Evolutionary conservation across 495 filamentous ascomycete genomes (phyloP), one percentile per base, ranked within the genome.

Genomic region (Bryoglossum gracile): DNA sequence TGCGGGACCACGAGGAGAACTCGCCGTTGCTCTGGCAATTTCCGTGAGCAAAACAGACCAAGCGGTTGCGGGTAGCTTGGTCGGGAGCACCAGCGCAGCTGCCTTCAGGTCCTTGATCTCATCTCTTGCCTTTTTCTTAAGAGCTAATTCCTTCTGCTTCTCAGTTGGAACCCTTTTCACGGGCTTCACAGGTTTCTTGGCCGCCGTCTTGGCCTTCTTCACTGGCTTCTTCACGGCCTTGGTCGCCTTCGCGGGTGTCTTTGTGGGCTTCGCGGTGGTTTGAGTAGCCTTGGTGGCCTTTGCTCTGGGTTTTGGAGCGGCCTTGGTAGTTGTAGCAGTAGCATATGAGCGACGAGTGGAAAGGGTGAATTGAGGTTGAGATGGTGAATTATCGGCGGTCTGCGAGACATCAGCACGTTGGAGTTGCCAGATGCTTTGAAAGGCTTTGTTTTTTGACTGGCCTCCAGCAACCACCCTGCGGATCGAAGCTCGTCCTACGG

Each of bases 401-500:
- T 48, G 41, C 14, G 28, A 19, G 23, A 6, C 11, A 10, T 36
- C 24, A 24, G 26, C 40, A 38, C 42, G 34, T 35, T 48, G 43
- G 13, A 56, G 39, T 13, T 35, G 45, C 52, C 38, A 53, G 16
- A 48, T 14, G 30, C 28, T 42, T 42, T 50, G 55, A 18, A 53
- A 17, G 48, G 43, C 46, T 54, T 36, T 22, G 25, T 56, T 56
- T 46, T 52, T 56, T 56, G 55, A 53, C 14, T 43, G 33, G 19
- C 28, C 22, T 36, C 47, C 41, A 24, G 59, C 56, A 38, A 51
- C 55, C 37, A 63, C 41, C 9, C 63, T 59, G 45, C 53, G 45
- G 21, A 63, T 51, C 3, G 67, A 58, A 36, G 57, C 53, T 50
- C 66, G 64, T 42, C 62, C 63, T 17, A 68, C 58, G 19, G 53